A percentile compares a stretch with the other conserved stretches of the same genome.
phyloP scores from a whole-genome alignment of 192 early-diverging fungal genomes.

The Coemansia sp. region DNA sequence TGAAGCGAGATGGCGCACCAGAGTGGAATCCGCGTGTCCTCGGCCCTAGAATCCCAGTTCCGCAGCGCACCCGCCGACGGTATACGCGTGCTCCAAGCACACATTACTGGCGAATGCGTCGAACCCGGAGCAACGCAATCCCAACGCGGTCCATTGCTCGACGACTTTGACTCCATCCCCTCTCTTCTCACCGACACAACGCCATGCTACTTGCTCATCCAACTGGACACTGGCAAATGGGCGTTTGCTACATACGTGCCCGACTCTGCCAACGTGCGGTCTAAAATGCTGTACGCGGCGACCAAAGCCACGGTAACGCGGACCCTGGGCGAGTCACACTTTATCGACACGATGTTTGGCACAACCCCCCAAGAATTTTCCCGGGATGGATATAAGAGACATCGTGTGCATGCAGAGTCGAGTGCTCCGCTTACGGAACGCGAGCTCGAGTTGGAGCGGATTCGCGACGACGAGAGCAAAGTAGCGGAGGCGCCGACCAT shows the following conservation, averaged over 20 bases:
- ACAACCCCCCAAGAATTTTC: constrained; percentile 53
- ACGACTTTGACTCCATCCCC: constrained; percentile 57
- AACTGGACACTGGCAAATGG: constrained; percentile 65
- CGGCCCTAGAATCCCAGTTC: constrained; percentile 19
- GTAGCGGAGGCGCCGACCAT: constrained; percentile 16
- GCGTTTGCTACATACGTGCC: constrained; percentile 78
- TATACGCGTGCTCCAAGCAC: constrained; percentile 53
- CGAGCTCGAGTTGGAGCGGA: constrained; percentile 72
- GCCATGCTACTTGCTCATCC: constrained; percentile 68
- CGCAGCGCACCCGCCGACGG: constrained; percentile 16
- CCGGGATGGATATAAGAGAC: constrained; percentile 25
- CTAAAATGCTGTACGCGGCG: constrained; percentile 95
- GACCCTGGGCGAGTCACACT: constrained; percentile 76
- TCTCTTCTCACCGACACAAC: constrained; percentile 56
- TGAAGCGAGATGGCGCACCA: constrained; percentile 39
- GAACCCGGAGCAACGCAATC: constrained; percentile 39
- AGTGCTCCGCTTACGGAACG: constrained; percentile 81
- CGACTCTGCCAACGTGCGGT: constrained; percentile 75
- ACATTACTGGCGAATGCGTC: constrained; percentile 52
- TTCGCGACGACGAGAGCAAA: constrained; percentile 29
- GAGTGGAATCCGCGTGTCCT: constrained; percentile 47
- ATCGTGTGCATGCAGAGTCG: constrained; percentile 51
- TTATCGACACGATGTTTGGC: constrained; percentile 82
- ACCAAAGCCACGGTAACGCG: constrained; percentile 76
- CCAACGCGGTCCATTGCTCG: constrained; percentile 45